Evolutionary conservation across 2,329 filamentous ascomycete genomes (phyloP).

Genomic region (Beauveria brongniartii): DNA sequence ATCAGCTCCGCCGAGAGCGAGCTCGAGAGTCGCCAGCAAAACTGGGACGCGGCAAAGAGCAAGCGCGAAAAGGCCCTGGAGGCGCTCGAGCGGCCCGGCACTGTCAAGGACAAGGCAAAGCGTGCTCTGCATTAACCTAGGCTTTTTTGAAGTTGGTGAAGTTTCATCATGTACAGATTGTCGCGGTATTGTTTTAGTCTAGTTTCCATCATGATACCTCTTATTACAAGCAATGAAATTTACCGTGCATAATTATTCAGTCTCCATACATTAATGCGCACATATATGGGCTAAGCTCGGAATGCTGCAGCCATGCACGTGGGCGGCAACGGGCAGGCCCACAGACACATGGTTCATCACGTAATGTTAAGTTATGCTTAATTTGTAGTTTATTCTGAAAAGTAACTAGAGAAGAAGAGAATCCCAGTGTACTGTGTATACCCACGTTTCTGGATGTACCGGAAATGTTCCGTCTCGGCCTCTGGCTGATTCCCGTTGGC

Average conservation of each 20-base stretch:
- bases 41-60: conserved; percentile 33
- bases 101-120: conserved; percentile 29
- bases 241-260: neutral
- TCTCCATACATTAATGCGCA: no score
- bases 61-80: conserved; percentile 46
- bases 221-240: conserved; percentile 1
- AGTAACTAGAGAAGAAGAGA: neutral
- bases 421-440: neutral
- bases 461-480: neutral
- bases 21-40: conserved; percentile 36
- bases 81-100: conserved; percentile 40
- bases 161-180: neutral
- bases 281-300: no score
- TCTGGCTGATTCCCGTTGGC: neutral
- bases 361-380: neutral
- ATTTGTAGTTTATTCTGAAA: neutral
- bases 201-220: conserved; percentile 5
- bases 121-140: conserved; percentile 3
- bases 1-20: conserved; percentile 47
- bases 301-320: neutral
- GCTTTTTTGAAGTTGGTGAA: neutral
- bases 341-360: neutral
- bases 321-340: neutral
- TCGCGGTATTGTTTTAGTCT: neutral
- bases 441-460: neutral